These are phyloP conservation scores for Fraxinus floribunda DNA, from an alignment of 305 asterid species.

Conservation along the genomic window DNA sequence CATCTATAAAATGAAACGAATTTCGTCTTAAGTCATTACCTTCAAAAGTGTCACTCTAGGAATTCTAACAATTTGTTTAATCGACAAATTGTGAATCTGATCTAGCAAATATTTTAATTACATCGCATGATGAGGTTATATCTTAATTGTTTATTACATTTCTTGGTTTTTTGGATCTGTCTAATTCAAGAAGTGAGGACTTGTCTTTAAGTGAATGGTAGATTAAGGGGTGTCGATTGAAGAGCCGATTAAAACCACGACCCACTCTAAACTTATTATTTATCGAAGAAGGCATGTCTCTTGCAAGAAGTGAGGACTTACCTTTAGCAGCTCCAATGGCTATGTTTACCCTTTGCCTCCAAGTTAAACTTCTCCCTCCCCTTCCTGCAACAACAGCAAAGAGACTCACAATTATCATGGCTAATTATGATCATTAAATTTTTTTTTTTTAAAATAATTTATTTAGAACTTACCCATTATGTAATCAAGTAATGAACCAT, in stretches of 20 bases:
- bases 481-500: constrained; percentile 71
- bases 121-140: not conserved
- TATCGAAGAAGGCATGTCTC: not conserved
- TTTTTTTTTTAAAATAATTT: not conserved
- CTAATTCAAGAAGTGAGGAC: not conserved
- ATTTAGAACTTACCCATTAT: constrained; percentile 47
- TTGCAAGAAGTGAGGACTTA: not conserved
- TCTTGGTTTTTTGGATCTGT: not conserved
- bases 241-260: too few species aligned
- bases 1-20: not conserved
- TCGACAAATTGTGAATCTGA: not conserved
- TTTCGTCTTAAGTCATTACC: not conserved
- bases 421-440: not conserved
- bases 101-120: not conserved
- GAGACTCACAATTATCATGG: too few species aligned
- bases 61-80: not conserved
- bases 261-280: not conserved
- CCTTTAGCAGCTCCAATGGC: constrained; percentile 89
- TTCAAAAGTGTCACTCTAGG: not conserved
- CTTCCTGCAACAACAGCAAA: constrained; percentile 39
- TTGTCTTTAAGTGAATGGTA: not conserved
- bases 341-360: constrained; percentile 71
- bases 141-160: not conserved
- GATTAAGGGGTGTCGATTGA: not conserved
- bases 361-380: constrained; percentile 57